phyloP scores from a whole-genome alignment of 176 grass and related monocot species.

The Miscanthus lutarioriparius region DNA sequence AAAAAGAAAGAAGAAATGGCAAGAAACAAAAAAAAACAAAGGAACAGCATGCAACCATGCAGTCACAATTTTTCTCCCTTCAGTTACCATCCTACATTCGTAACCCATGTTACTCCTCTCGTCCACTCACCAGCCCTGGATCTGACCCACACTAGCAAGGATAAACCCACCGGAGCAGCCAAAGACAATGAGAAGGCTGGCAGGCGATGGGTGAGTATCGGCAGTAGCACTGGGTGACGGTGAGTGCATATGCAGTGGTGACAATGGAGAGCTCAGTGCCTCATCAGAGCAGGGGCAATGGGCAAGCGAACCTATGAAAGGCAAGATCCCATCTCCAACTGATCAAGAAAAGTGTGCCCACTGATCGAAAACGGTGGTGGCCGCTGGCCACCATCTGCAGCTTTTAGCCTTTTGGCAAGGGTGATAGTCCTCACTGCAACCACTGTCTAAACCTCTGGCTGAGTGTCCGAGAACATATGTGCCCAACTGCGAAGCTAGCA shows the following conservation, averaged over 20 bases:
- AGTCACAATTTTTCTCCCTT: not conserved
- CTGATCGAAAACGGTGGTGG: not conserved
- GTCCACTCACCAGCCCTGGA: not conserved
- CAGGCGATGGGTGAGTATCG: not conserved
- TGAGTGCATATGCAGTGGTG: not conserved
- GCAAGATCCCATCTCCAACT: not conserved
- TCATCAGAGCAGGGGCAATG: not conserved
- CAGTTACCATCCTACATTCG: not conserved
- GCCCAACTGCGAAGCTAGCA: too few species aligned
- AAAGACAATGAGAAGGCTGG: not conserved
- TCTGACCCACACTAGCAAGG: not conserved
- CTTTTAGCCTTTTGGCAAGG: too few species aligned
- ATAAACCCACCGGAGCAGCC: not conserved
- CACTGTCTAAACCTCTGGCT: not conserved
- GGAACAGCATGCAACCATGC: not conserved
- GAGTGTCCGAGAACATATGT: not conserved
- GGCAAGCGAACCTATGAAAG: not conserved
- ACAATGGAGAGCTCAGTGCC: not conserved
- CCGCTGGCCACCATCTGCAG: too few species aligned
- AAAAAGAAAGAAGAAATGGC: not conserved
- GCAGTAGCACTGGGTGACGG: not conserved
- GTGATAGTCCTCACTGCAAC: not conserved
- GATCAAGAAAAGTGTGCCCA: not conserved
- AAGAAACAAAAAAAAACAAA: not conserved
- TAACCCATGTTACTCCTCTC: not conserved